Conservation (phyloP, 495 filamentous ascomycete species). For the Hypoxylon lenormandii region DNA sequence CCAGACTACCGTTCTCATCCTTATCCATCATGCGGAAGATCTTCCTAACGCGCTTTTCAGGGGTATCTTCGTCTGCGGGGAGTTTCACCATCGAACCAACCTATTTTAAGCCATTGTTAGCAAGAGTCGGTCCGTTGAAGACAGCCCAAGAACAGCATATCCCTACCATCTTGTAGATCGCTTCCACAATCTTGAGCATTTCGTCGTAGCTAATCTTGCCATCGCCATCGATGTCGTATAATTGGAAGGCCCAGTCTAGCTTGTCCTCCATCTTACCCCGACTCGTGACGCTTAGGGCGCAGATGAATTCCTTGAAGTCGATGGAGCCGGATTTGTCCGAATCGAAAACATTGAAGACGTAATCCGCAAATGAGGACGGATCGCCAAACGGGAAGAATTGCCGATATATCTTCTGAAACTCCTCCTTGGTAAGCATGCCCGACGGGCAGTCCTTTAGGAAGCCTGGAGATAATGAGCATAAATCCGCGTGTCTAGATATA, state of each 20-base stretch:
- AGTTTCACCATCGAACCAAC: conserved; percentile 99
- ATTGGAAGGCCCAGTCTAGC: conserved; percentile 98
- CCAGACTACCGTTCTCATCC: conserved; percentile 92
- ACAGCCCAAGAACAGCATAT: not conserved
- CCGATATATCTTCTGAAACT: conserved; percentile 99
- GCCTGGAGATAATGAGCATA: conserved; percentile 64
- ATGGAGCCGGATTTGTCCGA: conserved; percentile 96
- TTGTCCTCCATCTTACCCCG: conserved; percentile 99
- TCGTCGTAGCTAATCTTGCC: conserved; percentile 99
- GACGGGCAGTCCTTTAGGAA: conserved; percentile 98
- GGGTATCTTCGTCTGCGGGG: conserved; percentile 97
- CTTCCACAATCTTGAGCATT: conserved; percentile 98
- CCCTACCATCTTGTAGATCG: conserved; percentile 98
- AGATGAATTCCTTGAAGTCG: conserved; percentile 99
- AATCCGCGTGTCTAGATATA: conserved; percentile 2
- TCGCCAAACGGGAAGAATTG: conserved; percentile 99
- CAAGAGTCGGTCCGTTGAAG: not conserved
- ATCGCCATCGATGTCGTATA: conserved; percentile 99
- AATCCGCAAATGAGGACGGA: conserved; percentile 95
- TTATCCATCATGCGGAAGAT: conserved; percentile 99
- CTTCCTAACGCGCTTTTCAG: conserved; percentile 96
- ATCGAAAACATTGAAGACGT: conserved; percentile 99
- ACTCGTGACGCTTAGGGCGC: conserved; percentile 94
- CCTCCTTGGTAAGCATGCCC: conserved; percentile 94
- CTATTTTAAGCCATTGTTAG: conserved; percentile 59